Evolutionary conservation across 148 eudicot genomes (phyloP).

Genomic region (Chenopodium formosanum): DNA sequence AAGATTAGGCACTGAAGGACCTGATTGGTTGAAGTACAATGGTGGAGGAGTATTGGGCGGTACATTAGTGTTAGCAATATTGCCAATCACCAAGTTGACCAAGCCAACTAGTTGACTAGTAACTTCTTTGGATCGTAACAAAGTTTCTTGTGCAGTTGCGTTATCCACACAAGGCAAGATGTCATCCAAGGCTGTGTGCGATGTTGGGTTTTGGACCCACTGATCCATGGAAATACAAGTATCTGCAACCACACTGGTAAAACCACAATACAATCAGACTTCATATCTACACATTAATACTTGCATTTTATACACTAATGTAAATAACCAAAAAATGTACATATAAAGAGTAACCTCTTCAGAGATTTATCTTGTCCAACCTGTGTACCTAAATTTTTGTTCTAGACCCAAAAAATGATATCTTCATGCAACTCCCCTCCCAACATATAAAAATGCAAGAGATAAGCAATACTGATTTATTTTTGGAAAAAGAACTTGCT

Average conservation of each 20-base stretch:
- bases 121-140: constrained; percentile 63
- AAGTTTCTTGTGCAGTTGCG: constrained; percentile 62
- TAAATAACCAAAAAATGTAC: neutral
- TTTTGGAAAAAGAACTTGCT: neutral
- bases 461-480: too few relatives aligned
- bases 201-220: constrained; percentile 78
- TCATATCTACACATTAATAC: neutral
- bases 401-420: neutral
- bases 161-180: constrained; percentile 80
- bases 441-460: too few relatives aligned
- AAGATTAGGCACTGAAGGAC: constrained; percentile 69
- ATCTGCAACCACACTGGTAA: constrained; percentile 67
- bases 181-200: constrained; percentile 76
- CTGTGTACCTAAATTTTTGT: neutral
- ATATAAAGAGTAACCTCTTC: neutral
- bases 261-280: constrained; percentile 5
- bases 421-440: too few relatives aligned
- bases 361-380: neutral
- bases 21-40: constrained; percentile 66
- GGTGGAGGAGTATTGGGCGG: constrained; percentile 36
- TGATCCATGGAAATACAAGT: constrained; percentile 87
- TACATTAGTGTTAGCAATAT: constrained; percentile 45
- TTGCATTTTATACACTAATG: neutral
- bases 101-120: constrained; percentile 49
- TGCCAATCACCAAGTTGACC: constrained; percentile 49